phyloP scores from a whole-genome alignment of 371 early-diverging fungal species.

The Racocetra persica region DNA sequence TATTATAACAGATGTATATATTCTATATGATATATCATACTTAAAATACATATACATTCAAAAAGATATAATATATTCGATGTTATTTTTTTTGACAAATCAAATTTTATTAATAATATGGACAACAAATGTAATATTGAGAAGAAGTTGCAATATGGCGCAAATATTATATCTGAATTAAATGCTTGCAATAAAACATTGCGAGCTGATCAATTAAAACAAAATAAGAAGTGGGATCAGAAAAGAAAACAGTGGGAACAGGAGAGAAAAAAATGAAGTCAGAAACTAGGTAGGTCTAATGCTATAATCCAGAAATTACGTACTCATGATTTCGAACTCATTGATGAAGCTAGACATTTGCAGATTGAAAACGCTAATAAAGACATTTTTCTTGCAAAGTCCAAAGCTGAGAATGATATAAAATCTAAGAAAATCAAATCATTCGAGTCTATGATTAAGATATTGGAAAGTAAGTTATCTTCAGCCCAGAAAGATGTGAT shows the following conservation, averaged over 20 bases:
- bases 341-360: not conserved
- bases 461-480: constrained; percentile 1
- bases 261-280: not conserved
- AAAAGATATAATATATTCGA: not conserved
- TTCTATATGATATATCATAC: not conserved
- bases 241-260: constrained; percentile 15
- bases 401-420: not conserved
- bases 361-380: not conserved
- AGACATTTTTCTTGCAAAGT: not conserved
- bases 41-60: constrained; percentile 5
- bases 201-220: not conserved
- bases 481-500: not conserved
- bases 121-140: not conserved
- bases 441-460: not conserved
- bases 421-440: not conserved
- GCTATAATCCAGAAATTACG: not conserved
- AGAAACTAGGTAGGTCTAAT: not conserved
- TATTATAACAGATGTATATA: constrained; percentile 17
- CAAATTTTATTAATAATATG: constrained; percentile 27
- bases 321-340: no score
- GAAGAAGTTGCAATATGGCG: constrained; percentile 13
- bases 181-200: constrained; percentile 30
- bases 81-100: constrained; percentile 10
- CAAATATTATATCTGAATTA: constrained; percentile 27
- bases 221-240: not conserved